Evolutionary conservation across 108 stramenopile genomes (phyloP), one percentile per base, ranked within the genome.

Genomic region (Pseudonitzschia multiseries): DNA sequence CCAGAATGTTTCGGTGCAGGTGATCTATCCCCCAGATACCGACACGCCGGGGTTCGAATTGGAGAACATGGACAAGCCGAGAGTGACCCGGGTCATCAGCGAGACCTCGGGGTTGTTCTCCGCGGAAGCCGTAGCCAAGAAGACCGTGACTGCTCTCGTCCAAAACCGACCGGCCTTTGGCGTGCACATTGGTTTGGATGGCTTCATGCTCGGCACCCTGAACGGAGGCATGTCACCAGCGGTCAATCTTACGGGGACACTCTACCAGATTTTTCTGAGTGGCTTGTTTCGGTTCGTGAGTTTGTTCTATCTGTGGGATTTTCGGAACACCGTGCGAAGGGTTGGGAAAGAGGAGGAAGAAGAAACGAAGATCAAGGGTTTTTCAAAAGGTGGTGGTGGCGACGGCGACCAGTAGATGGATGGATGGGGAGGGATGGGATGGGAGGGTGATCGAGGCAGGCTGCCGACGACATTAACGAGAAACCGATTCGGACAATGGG

Each of bases 11-110:
- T 72, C 73, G 54, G 76, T 99, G n/a, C 81, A 87, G 36, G 62
- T 98, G 46, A 90, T 92, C 9, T 99, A 88, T 85, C 98, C 98
- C 26, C 95, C 96, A 22, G 97, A 99, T 82, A 99, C 97, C 0
- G 93, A 95, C 74, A 99, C 98, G n/a, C 98, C 98, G 20, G 96
- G 96, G 1, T 99, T 83, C 76, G 85, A 90, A 73, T 83, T 78
- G 46, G 96, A 97, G 81, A 84, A 89, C 61, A 66, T 77, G 65
- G 78, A 63, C 27, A 93, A 89, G 68, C 96, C 96, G 36, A 72
- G 73, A 43, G 92, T 89, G 62, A 93, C 91, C 27, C 75, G 81
- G 24, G 70, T 86, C 74, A 83, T 93, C 22, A 88, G 80, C 60
- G 90, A 91, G 69, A 73, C 80, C 57, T 78, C 62, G 18, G 90